Conservation (phyloP, 352 stramenopile species). For the Achlya hypogyna region DNA sequence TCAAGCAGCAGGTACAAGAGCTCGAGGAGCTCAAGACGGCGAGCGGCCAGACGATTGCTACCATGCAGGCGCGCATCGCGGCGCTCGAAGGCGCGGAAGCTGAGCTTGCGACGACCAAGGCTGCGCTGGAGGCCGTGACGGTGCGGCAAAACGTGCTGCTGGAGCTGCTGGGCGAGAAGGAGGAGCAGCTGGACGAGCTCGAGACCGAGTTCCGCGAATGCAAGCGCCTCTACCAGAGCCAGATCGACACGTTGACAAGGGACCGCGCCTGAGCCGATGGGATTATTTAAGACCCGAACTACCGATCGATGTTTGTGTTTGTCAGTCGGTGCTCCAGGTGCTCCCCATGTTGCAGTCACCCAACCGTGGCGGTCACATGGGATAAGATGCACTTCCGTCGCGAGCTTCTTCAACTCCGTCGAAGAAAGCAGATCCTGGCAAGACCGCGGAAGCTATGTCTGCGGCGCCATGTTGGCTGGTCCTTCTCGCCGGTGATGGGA, state of each 20-base stretch:
- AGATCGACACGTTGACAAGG: constrained; percentile 18
- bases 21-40: constrained; percentile 61
- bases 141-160: constrained; percentile 74
- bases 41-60: constrained; percentile 61
- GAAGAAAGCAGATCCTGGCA: too few relatives aligned
- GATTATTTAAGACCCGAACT: neutral
- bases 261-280: neutral
- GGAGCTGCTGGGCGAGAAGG: constrained; percentile 78
- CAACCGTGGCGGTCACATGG: too few relatives aligned
- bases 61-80: constrained; percentile 64
- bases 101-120: constrained; percentile 38
- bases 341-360: too few relatives aligned
- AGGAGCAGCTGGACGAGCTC: constrained; percentile 78
- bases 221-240: constrained; percentile 53
- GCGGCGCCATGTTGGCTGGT: too few relatives aligned
- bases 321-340: too few relatives aligned
- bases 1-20: constrained; percentile 55
- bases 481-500: too few relatives aligned
- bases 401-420: too few relatives aligned
- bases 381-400: too few relatives aligned
- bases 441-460: too few relatives aligned
- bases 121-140: constrained; percentile 44
- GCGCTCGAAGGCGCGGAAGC: constrained; percentile 48
- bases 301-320: neutral
- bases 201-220: constrained; percentile 66